Evolutionary conservation across 208 protist species (phyloP).

Genomic region (Borovskyia barvae): DNA sequence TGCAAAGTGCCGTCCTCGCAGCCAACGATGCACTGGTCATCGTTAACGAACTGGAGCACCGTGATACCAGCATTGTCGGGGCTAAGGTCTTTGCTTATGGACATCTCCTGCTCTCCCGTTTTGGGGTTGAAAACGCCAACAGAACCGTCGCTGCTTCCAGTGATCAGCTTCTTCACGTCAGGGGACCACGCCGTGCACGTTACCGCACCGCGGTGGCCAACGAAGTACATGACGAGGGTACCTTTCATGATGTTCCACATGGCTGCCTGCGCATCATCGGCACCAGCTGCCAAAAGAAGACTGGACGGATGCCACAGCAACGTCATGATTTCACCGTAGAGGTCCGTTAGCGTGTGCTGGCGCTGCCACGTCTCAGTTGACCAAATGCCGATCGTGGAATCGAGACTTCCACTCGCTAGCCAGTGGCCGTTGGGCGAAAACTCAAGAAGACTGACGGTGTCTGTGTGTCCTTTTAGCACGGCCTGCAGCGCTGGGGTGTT

Average conservation of each 20-base stretch:
- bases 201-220: conserved; percentile 85
- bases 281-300: conserved; percentile 86
- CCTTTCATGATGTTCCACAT: conserved; percentile 94
- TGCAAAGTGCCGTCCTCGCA: conserved; percentile 88
- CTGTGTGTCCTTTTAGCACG: conserved; percentile 67
- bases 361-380: conserved; percentile 78
- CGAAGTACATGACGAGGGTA: conserved; percentile 90
- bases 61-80: conserved; percentile 73
- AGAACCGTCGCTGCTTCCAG: conserved; percentile 88
- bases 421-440: conserved; percentile 81
- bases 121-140: conserved; percentile 92
- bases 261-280: conserved; percentile 88
- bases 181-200: conserved; percentile 82
- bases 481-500: conserved; percentile 15
- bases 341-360: conserved; percentile 71
- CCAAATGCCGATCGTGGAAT: conserved; percentile 75
- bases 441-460: conserved; percentile 75
- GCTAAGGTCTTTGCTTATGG: conserved; percentile 69
- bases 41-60: conserved; percentile 56
- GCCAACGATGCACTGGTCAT: conserved; percentile 75
- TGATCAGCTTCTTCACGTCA: conserved; percentile 89
- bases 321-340: conserved; percentile 78
- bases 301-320: conserved; percentile 94
- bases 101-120: conserved; percentile 64
- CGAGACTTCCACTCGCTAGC: conserved; percentile 77